Percentiles rank a stretch among this genome's conserved stretches.
Conservation (phyloP, 2,329 filamentous ascomycete genomes). For the Epichloe brachyelytri region DNA sequence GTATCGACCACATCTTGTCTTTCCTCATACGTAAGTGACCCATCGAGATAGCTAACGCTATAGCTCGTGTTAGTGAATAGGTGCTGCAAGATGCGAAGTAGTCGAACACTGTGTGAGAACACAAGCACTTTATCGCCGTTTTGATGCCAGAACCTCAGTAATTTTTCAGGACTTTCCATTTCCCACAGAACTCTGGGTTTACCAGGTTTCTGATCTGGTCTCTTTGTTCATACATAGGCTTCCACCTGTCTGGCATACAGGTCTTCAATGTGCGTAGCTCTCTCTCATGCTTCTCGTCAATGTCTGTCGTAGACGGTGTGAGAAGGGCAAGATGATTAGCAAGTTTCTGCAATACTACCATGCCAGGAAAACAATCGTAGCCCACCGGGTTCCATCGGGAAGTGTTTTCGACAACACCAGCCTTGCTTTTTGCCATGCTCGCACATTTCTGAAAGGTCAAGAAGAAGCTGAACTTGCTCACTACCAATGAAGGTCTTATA, state of each 20-base stretch:
- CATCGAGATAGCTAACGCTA: constrained; percentile 83
- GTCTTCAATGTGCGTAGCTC: constrained; percentile 62
- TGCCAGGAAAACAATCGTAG: constrained; percentile 68
- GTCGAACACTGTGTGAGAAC: constrained; percentile 81
- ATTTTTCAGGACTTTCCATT: constrained; percentile 86
- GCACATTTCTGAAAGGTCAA: constrained; percentile 53
- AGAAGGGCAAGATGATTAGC: constrained; percentile 87
- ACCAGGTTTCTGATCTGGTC: constrained; percentile 72
- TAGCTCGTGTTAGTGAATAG: constrained; percentile 83
- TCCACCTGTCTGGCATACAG: constrained; percentile 65
- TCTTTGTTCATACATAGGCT: constrained; percentile 56
- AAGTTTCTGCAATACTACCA: constrained; percentile 72
- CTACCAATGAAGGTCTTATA: constrained; percentile 70
- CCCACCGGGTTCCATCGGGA: constrained; percentile 54
- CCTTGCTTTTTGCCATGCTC: constrained; percentile 53
- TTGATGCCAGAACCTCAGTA: constrained; percentile 79
- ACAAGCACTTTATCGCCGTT: constrained; percentile 91
- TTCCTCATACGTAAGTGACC: constrained; percentile 70
- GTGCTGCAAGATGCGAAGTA: constrained; percentile 72
- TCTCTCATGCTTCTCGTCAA: constrained; percentile 60
- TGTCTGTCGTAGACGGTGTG: constrained; percentile 53
- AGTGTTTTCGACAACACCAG: constrained; percentile 62
- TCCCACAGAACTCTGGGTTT: constrained; percentile 86
- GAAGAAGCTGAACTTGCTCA: constrained; percentile 56
- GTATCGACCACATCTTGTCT: constrained; percentile 72